These are phyloP conservation scores for Paecilomyces formosus DNA, from an alignment of 2,329 filamentous ascomycete genomes.

Conservation along the genomic window DNA sequence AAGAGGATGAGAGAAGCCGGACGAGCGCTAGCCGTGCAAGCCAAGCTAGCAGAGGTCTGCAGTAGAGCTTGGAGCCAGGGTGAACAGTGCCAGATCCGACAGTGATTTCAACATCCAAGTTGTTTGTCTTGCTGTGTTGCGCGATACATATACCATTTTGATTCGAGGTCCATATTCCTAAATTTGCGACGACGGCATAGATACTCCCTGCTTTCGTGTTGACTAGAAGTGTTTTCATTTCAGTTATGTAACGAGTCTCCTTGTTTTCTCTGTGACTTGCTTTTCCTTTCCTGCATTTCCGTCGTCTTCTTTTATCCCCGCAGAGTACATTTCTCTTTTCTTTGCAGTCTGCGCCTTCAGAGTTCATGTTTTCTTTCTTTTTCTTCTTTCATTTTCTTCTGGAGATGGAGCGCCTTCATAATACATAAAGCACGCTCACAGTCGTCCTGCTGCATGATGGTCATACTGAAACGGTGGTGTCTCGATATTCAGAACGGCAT, in stretches of 20 bases:
- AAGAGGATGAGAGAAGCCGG: constrained; percentile 70
- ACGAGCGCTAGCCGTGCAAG: constrained; percentile 63
- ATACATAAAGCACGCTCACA: not conserved
- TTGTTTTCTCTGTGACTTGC: constrained; percentile 3
- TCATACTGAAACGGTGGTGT: not conserved
- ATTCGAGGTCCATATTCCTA: not conserved
- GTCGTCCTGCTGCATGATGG: not conserved
- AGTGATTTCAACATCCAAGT: not conserved
- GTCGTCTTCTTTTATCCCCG: not conserved
- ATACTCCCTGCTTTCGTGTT: constrained; percentile 2
- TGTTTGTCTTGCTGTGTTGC: not conserved
- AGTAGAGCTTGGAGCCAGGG: constrained; percentile 11
- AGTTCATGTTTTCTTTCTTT: not conserved
- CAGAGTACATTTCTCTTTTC: not conserved
- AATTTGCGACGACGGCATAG: not conserved
- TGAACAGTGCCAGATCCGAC: not conserved
- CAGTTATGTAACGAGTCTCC: constrained; percentile 2
- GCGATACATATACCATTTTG: not conserved
- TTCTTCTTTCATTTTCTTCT: not conserved
- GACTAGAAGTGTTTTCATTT: constrained; percentile 3
- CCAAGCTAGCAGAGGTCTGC: constrained; percentile 41
- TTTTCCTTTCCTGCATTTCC: constrained; percentile 1
- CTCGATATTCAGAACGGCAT: not conserved
- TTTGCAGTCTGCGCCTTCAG: not conserved
- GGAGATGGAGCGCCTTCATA: not conserved